Evolutionary conservation across 768 basidiomycete genomes (phyloP).

Genomic region (Psilocybe subaeruginosa): DNA sequence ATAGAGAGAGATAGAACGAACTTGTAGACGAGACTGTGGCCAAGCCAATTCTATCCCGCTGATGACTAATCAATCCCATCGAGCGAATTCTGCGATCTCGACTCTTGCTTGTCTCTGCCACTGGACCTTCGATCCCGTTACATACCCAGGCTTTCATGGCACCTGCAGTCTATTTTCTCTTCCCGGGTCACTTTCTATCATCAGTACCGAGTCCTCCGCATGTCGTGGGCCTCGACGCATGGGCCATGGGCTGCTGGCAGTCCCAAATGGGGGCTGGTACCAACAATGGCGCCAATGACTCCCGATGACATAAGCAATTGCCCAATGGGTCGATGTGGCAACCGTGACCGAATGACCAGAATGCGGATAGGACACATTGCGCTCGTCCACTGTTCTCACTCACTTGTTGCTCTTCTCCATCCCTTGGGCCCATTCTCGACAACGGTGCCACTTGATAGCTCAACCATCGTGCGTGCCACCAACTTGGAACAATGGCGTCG

Average conservation of each 20-base stretch:
- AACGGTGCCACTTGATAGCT: neutral
- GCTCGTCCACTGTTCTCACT: neutral
- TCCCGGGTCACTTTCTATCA: too few species aligned
- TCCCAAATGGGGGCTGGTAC: neutral
- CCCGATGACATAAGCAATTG: slow-evolving; percentile 12
- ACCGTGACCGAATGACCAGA: slow-evolving; percentile 3
- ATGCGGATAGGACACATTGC: neutral
- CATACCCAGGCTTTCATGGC: neutral
- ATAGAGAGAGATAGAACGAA: neutral
- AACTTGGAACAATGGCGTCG: slow-evolving; percentile 33
- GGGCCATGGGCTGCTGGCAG: neutral
- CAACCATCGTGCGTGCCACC: neutral
- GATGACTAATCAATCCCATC: neutral
- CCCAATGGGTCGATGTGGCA: slow-evolving; percentile 16
- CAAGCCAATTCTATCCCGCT: neutral
- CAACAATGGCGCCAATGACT: neutral
- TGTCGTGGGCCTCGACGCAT: neutral
- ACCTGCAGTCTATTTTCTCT: neutral
- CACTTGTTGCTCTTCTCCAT: neutral
- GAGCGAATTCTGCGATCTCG: neutral
- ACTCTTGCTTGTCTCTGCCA: neutral
- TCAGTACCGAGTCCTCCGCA: neutral
- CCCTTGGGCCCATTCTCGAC: neutral
- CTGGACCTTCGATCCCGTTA: neutral
- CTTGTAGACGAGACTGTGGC: neutral